Evolutionary conservation across 2,329 filamentous ascomycete genomes (phyloP).

Genomic region (Thermothelomyces thermophilus): DNA sequence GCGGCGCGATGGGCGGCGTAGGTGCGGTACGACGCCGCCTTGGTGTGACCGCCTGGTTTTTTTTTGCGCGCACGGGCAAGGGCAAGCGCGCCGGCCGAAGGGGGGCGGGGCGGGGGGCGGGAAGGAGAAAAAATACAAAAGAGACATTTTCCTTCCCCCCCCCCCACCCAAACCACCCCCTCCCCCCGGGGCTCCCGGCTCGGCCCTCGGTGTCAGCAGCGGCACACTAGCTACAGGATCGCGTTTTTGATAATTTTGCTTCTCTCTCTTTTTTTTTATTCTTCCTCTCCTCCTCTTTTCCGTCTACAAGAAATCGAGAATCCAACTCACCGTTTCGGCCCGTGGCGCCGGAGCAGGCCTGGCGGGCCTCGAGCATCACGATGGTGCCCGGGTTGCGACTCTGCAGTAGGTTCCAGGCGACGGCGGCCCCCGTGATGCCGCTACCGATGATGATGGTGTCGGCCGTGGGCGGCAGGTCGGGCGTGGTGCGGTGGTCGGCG

Average conservation of each 20-base stretch:
- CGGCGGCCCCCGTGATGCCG: constrained; percentile 57
- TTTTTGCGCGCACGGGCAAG: too few relatives aligned
- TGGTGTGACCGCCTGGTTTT: constrained; percentile 36
- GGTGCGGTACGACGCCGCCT: constrained; percentile 40
- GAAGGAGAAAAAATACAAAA: too few relatives aligned
- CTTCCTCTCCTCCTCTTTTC: too few relatives aligned
- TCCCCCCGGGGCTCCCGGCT: too few relatives aligned
- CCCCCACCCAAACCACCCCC: too few relatives aligned
- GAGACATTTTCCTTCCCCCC: too few relatives aligned
- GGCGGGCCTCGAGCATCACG: constrained; percentile 58
- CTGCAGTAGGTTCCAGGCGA: constrained; percentile 46
- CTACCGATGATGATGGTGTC: constrained; percentile 59
- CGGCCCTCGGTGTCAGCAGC: too few relatives aligned
- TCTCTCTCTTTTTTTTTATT: too few relatives aligned
- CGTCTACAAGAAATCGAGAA: neutral
- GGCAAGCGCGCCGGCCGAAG: too few relatives aligned
- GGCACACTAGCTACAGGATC: too few relatives aligned
- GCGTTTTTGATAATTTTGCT: too few relatives aligned
- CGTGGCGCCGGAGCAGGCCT: constrained; percentile 60
- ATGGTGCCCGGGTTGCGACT: constrained; percentile 26
- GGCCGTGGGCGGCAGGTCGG: constrained; percentile 43
- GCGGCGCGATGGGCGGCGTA: constrained; percentile 41
- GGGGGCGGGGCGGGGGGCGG: too few relatives aligned
- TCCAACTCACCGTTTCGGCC: constrained; percentile 45
- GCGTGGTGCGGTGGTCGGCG: constrained; percentile 44